These are phyloP conservation scores for Paraconiothyrium sp. DNA, from an alignment of 2,329 filamentous ascomycete genomes.

Conservation along the genomic window DNA sequence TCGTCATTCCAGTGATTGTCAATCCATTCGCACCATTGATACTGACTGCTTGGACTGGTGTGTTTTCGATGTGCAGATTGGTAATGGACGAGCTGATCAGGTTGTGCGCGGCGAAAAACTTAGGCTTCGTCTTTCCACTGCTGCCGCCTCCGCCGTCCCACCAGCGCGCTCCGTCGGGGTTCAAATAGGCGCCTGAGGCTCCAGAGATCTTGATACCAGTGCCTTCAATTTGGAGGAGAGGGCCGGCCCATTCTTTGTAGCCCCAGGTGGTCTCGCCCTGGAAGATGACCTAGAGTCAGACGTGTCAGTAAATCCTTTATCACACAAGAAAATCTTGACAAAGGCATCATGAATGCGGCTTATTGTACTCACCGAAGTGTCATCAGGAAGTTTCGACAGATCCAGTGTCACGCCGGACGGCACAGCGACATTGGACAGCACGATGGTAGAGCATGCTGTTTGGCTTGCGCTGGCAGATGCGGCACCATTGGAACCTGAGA, in stretches of 20 bases:
- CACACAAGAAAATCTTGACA: not conserved
- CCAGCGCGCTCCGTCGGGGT: conserved; percentile 64
- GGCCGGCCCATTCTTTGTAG: conserved; percentile 72
- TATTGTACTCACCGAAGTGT: conserved; percentile 47
- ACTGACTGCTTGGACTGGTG: conserved; percentile 63
- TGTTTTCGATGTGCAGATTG: conserved; percentile 62
- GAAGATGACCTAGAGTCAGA: conserved; percentile 62
- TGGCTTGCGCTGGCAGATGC: conserved; percentile 60
- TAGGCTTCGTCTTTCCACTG: conserved; percentile 56
- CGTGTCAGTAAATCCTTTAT: not conserved
- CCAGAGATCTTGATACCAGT: conserved; percentile 65
- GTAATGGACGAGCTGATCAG: conserved; percentile 61
- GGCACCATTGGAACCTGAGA: conserved; percentile 55
- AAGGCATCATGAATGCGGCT: not conserved
- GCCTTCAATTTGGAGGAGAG: conserved; percentile 64
- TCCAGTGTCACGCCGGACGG: conserved; percentile 68
- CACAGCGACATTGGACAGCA: conserved; percentile 63
- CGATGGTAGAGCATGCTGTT: conserved; percentile 63
- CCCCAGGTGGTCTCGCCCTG: conserved; percentile 71
- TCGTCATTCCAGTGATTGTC: conserved; percentile 60
- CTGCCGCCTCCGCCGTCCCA: conserved; percentile 59
- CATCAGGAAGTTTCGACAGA: conserved; percentile 61
- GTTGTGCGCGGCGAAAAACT: conserved; percentile 65
- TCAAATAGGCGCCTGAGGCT: conserved; percentile 62
- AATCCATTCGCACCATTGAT: conserved; percentile 56